These are phyloP conservation scores for Cryptococcus depauperatus DNA, from an alignment of 1,284 basidiomycete species.

Conservation along the genomic window DNA sequence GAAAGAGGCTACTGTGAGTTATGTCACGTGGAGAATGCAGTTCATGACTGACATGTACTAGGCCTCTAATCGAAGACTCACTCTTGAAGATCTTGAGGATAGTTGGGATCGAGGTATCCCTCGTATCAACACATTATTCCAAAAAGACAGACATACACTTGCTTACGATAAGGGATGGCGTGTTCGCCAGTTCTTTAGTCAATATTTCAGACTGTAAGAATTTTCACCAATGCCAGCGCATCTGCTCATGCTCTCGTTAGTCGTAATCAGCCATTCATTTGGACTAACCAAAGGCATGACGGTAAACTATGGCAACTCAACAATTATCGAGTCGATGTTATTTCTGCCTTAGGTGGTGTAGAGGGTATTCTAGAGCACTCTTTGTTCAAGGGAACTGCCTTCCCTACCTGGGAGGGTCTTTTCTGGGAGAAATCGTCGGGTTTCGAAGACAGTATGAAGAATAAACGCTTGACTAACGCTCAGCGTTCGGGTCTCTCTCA, in stretches of 20 bases:
- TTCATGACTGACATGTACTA: neutral
- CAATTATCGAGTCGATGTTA: conserved; percentile 97
- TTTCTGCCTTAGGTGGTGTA: conserved; percentile 77
- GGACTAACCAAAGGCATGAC: conserved; percentile 96
- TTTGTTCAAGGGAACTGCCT: conserved; percentile 91
- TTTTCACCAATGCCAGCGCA: neutral
- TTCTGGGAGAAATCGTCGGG: conserved; percentile 83
- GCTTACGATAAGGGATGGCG: conserved; percentile 98
- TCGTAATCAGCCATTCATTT: conserved; percentile 86
- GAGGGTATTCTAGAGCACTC: conserved; percentile 97
- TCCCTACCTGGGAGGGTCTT: conserved; percentile 50
- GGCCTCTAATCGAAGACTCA: conserved; percentile 90
- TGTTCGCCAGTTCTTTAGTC: conserved; percentile 92
- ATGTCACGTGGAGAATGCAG: neutral
- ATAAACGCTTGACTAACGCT: conserved; percentile 63
- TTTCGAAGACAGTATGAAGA: conserved; percentile 88
- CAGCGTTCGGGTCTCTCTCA: conserved; percentile 63
- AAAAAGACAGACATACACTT: conserved; percentile 75
- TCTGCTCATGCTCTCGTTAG: neutral
- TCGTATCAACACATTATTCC: conserved; percentile 41
- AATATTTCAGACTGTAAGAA: conserved; percentile 65
- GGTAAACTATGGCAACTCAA: conserved; percentile 98
- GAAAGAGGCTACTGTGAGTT: conserved; percentile 73
- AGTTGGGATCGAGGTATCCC: conserved; percentile 97
- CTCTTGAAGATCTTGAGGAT: conserved; percentile 94